Evolutionary conservation across 257 asterid species (phyloP).

Genomic region (Prunella vulgaris): DNA sequence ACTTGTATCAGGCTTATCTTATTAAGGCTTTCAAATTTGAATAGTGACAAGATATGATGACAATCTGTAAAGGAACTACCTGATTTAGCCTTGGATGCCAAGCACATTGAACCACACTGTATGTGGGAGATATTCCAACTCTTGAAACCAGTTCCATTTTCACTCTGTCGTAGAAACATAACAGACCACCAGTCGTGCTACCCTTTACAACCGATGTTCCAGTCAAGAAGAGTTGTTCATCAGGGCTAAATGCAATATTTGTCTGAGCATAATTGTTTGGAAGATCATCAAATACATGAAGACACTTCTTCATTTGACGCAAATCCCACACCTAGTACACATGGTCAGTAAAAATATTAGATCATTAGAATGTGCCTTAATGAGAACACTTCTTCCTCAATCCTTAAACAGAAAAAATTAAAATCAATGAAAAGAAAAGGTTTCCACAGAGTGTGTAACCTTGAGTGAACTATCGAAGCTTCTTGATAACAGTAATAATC

Average conservation of each 20-base stretch:
- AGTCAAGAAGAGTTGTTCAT: conserved; percentile 73
- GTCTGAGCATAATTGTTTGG: conserved; percentile 93
- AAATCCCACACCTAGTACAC: conserved; percentile 80
- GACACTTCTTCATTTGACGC: conserved; percentile 74
- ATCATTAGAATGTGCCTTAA: background rate
- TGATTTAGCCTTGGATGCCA: conserved; percentile 97
- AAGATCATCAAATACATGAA: conserved; percentile 62
- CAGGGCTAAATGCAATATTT: conserved; percentile 80
- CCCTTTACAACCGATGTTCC: conserved; percentile 83
- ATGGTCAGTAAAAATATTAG: conserved; percentile 11
- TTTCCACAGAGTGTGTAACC: conserved; percentile 36
- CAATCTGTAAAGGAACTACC: conserved; percentile 34
- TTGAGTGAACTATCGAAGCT: conserved; percentile 89
- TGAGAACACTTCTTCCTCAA: background rate
- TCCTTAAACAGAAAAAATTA: background rate
- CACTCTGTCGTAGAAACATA: conserved; percentile 70
- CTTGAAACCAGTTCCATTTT: conserved; percentile 75
- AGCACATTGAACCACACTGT: conserved; percentile 87
- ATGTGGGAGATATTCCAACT: conserved; percentile 81
- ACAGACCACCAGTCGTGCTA: conserved; percentile 74
- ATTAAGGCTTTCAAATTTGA: conserved; percentile 2
- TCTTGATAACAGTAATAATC: conserved; percentile 70
- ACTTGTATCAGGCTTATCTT: background rate
- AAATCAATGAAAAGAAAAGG: background rate
- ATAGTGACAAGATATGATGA: background rate